phyloP scores from a whole-genome alignment of 257 asterid species.

The Rhazya stricta region DNA sequence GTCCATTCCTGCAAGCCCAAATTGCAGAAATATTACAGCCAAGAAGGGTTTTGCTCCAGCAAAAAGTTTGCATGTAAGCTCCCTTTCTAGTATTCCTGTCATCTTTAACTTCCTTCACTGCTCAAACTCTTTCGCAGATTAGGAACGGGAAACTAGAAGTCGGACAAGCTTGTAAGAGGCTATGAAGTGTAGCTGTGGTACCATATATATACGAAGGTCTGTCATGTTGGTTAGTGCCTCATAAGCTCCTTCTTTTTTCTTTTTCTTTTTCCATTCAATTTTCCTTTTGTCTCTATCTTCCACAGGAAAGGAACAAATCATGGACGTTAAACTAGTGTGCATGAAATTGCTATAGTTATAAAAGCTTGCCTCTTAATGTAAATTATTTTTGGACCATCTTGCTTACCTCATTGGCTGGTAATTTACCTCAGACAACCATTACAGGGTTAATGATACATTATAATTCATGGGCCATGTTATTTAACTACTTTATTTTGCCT shows the following conservation, averaged over 20 bases:
- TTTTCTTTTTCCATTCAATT: neutral
- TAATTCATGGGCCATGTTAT: neutral
- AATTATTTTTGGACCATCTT: neutral
- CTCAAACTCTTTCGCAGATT: neutral
- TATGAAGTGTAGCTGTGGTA: neutral
- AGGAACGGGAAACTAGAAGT: neutral
- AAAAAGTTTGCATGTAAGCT: conserved; percentile 20
- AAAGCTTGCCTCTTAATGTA: conserved; percentile 3
- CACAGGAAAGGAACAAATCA: neutral
- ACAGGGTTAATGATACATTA: neutral
- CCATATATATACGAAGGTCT: neutral
- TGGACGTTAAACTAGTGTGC: neutral
- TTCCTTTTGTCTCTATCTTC: neutral
- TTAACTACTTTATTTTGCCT: conserved; percentile 12
- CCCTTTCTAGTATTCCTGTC: conserved; percentile 20
- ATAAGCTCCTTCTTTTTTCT: neutral
- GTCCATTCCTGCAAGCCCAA: conserved; percentile 92
- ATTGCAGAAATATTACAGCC: conserved; percentile 72
- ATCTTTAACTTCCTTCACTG: neutral
- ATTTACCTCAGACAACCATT: conserved; percentile 2
- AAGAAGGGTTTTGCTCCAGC: conserved; percentile 59
- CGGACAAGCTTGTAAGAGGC: neutral
- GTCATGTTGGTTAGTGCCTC: neutral
- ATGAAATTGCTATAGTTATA: neutral
- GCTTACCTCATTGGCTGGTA: neutral